Percentiles rank a stretch among this genome's conserved stretches.
These are phyloP conservation scores for Amorphotheca resinae DNA, from an alignment of 495 filamentous ascomycete genomes.

Conservation along the genomic window DNA sequence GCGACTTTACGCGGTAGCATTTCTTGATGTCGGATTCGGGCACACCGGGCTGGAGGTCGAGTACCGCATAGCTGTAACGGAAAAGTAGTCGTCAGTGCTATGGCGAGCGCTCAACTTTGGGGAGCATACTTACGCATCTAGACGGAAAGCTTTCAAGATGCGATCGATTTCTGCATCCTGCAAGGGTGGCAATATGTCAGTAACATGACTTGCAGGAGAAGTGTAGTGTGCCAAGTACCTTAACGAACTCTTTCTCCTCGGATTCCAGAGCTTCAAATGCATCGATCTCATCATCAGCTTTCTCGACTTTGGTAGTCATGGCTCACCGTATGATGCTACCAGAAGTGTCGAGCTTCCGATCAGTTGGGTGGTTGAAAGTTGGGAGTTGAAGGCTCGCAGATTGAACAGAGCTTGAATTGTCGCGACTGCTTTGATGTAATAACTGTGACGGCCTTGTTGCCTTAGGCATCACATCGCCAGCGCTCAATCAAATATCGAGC, in stretches of 20 bases:
- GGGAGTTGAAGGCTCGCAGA: background rate
- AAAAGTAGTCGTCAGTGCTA: background rate
- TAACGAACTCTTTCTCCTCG: slow-evolving; percentile 81
- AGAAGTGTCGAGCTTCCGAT: background rate
- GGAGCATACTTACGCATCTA: slow-evolving; percentile 54
- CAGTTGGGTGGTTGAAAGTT: background rate
- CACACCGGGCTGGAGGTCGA: slow-evolving; percentile 91
- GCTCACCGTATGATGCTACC: slow-evolving; percentile 20
- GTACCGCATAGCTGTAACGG: slow-evolving; percentile 66
- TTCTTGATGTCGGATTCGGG: slow-evolving; percentile 93
- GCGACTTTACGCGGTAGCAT: slow-evolving; percentile 86
- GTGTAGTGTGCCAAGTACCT: slow-evolving; percentile 39
- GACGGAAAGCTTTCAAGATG: slow-evolving; percentile 77
- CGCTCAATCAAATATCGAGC: no score
- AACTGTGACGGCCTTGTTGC: background rate
- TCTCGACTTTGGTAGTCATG: slow-evolving; percentile 20
- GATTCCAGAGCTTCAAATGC: slow-evolving; percentile 73
- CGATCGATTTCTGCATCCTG: slow-evolving; percentile 94
- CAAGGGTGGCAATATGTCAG: slow-evolving; percentile 15
- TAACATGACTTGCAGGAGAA: no score
- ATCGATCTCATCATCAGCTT: slow-evolving; percentile 57
- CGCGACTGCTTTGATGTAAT: background rate
- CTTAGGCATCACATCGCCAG: no score
- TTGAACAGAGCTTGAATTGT: background rate
- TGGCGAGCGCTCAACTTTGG: background rate